Percentiles rank a stretch among this genome's conserved stretches.
Evolutionary conservation across 1,284 basidiomycete species (phyloP).

Genomic region (Rhodotorula sp.): DNA sequence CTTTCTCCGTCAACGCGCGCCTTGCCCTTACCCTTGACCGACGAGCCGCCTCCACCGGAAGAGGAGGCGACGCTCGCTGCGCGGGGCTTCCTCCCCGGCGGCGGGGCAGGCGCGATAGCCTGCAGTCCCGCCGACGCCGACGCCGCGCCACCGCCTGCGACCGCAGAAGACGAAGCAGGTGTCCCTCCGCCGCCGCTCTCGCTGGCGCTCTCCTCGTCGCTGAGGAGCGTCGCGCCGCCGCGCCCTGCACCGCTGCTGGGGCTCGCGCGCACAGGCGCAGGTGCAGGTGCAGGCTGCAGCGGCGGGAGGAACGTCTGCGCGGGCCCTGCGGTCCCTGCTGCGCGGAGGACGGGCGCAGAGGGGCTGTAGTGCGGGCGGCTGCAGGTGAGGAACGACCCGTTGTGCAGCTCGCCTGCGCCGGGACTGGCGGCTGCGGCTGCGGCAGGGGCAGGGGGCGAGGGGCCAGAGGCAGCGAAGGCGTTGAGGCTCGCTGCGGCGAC

Average conservation of each 20-base stretch:
- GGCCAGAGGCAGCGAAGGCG: not conserved
- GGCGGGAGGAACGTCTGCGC: conserved; percentile 6
- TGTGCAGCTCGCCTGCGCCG: not conserved
- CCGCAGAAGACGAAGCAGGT: not conserved
- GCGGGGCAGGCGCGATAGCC: not conserved
- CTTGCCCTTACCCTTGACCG: not conserved
- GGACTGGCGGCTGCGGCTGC: not conserved
- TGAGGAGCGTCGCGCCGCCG: conserved; percentile 24
- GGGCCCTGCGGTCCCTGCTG: not conserved
- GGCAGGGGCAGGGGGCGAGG: not conserved
- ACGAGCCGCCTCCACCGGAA: not conserved
- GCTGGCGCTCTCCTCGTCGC: conserved; percentile 26
- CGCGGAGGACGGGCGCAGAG: not conserved
- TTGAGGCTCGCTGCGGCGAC: not conserved
- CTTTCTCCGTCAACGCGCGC: not conserved
- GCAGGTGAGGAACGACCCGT: conserved; percentile 23
- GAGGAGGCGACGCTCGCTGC: not conserved
- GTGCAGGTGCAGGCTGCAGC: not conserved
- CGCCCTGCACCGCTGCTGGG: not conserved
- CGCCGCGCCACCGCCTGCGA: too few species aligned
- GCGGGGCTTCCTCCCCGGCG: not conserved
- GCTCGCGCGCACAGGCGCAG: not conserved
- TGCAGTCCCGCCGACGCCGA: not conserved
- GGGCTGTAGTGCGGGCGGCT: not conserved
- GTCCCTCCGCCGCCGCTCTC: not conserved